These are phyloP conservation scores for Penicillium ochrochloron DNA, from an alignment of 495 filamentous ascomycete species.

Conservation along the genomic window DNA sequence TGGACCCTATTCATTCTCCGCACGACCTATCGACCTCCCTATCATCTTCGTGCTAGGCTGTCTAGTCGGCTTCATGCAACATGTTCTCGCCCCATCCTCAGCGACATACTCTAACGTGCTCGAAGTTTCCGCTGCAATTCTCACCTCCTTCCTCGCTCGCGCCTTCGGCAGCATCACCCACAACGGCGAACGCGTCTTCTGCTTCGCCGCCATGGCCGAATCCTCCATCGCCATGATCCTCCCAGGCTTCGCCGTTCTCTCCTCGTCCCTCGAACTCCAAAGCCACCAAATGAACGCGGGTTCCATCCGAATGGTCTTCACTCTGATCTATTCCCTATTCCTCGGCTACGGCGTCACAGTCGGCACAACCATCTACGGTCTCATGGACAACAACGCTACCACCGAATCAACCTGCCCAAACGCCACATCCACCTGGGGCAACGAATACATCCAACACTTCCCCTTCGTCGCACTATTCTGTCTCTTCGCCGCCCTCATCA, in stretches of 20 bases:
- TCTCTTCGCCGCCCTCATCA: slow-evolving; percentile 77
- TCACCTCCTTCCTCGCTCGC: slow-evolving; percentile 82
- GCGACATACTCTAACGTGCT: slow-evolving; percentile 82
- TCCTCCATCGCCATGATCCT: slow-evolving; percentile 89
- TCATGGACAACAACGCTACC: slow-evolving; percentile 74
- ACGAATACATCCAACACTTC: slow-evolving; percentile 50
- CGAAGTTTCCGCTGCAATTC: slow-evolving; percentile 78
- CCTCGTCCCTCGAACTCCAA: slow-evolving; percentile 81
- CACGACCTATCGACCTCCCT: slow-evolving; percentile 81
- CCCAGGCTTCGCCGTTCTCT: slow-evolving; percentile 81
- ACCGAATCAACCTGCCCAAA: slow-evolving; percentile 63
- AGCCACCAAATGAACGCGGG: slow-evolving; percentile 83
- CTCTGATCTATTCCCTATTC: slow-evolving; percentile 91
- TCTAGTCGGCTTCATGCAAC: slow-evolving; percentile 77
- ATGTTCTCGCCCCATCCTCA: slow-evolving; percentile 74
- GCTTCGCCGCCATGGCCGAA: slow-evolving; percentile 86
- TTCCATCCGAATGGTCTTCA: slow-evolving; percentile 88
- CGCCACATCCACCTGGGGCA: slow-evolving; percentile 36
- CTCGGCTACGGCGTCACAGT: slow-evolving; percentile 95
- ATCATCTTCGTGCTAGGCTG: slow-evolving; percentile 84
- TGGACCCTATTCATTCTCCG: slow-evolving; percentile 85
- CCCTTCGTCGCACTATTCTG: slow-evolving; percentile 74
- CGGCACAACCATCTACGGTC: slow-evolving; percentile 85
- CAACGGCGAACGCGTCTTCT: slow-evolving; percentile 63
- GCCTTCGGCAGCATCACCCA: slow-evolving; percentile 75